A percentile compares a stretch with the other conserved stretches of the same genome.
Conservation (phyloP, 257 asterid genomes). For the Dorcoceras hygrometricum region DNA sequence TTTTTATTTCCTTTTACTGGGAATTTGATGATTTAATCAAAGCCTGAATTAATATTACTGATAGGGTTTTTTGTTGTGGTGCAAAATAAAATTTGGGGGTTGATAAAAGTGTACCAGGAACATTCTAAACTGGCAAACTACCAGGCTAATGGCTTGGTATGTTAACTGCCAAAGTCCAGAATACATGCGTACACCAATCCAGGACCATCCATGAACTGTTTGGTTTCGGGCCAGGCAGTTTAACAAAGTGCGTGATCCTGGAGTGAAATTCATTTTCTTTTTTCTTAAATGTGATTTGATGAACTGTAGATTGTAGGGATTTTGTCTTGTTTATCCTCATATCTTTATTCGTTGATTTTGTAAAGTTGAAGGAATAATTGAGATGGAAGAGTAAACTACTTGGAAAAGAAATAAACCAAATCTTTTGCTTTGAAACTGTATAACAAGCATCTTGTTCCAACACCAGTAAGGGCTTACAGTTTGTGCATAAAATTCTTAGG, state of each 20-base stretch:
- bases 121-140: background rate
- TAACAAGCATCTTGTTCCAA: background rate
- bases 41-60: background rate
- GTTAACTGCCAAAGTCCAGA: background rate
- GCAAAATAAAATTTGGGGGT: too few species aligned
- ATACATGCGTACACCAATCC: background rate
- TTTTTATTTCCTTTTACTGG: background rate
- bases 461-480: background rate
- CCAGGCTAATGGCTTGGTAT: background rate
- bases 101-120: too few species aligned
- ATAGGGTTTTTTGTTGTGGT: background rate
- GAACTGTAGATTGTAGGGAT: background rate
- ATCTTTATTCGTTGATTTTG: too few species aligned
- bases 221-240: background rate
- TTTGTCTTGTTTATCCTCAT: background rate
- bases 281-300: background rate
- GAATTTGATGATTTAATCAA: background rate
- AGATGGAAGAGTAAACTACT: background rate
- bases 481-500: too few species aligned
- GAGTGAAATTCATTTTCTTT: background rate
- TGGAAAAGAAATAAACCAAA: background rate
- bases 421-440: background rate
- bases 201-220: background rate
- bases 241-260: background rate
- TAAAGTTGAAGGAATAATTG: background rate